Conservation (phyloP, 257 asterid species). For the Ehretia macrophylla region DNA sequence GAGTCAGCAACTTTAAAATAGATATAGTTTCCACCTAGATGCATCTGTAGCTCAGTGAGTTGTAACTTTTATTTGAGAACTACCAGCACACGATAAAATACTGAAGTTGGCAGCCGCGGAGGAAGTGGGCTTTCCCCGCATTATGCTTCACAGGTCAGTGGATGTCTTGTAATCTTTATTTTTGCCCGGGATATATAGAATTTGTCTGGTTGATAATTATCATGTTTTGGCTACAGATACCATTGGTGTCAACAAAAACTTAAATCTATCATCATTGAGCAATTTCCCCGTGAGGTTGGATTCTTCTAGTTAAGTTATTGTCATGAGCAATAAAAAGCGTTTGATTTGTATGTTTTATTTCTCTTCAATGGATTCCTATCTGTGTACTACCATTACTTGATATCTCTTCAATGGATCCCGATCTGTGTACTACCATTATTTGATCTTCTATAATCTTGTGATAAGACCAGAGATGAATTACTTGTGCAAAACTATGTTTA, state of each 20-base stretch:
- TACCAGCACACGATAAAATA: no score
- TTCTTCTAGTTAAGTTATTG: neutral
- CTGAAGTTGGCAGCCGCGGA: neutral
- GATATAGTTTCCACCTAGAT: no score
- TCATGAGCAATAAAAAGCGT: neutral
- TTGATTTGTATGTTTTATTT: neutral
- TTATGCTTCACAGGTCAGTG: neutral
- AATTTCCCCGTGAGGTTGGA: conserved; percentile 1
- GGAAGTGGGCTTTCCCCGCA: neutral
- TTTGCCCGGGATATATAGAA: no score
- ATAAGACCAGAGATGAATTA: no score
- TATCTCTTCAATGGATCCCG: neutral
- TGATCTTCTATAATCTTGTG: no score
- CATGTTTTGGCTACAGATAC: neutral
- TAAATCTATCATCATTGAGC: neutral
- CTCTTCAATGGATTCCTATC: neutral
- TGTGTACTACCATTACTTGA: neutral
- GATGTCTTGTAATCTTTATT: neutral
- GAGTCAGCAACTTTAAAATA: no score
- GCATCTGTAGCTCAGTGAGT: no score
- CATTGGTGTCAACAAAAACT: neutral
- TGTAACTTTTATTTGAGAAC: no score
- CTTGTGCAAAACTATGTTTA: no score
- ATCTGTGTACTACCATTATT: neutral
- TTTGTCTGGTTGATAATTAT: no score